A percentile compares a stretch with the other conserved stretches of the same genome.
Evolutionary conservation across 345 rosid species (phyloP).

Genomic region (Salix brachista): DNA sequence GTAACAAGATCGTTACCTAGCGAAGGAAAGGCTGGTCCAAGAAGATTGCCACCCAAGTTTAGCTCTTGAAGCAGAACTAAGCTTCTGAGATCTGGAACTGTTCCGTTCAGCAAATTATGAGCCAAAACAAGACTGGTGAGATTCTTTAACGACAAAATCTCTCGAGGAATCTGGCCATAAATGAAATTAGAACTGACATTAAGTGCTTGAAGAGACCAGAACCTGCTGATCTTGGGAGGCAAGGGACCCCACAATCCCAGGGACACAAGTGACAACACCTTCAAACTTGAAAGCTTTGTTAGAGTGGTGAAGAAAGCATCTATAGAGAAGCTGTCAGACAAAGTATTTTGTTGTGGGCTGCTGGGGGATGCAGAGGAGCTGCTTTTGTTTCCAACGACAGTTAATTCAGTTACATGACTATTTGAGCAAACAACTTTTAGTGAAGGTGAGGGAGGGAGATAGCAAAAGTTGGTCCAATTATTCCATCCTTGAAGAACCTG

Average conservation of each 20-base stretch:
- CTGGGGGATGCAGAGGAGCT: constrained; percentile 21
- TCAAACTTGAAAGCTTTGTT: constrained; percentile 58
- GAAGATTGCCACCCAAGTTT: constrained; percentile 49
- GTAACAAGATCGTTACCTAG: constrained; percentile 40
- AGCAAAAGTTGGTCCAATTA: constrained; percentile 70
- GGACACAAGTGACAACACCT: constrained; percentile 58
- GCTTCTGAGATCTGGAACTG: constrained; percentile 53
- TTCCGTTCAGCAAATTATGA: constrained; percentile 59
- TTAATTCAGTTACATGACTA: constrained; percentile 49
- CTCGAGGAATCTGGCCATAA: constrained; percentile 50
- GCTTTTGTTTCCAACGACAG: constrained; percentile 59
- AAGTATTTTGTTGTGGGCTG: constrained; percentile 16
- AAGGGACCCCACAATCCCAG: constrained; percentile 77
- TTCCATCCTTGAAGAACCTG: constrained; percentile 65
- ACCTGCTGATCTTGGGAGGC: constrained; percentile 50
- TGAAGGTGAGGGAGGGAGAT: constrained; percentile 55
- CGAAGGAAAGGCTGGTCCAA: constrained; percentile 66
- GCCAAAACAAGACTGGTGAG: constrained; percentile 57
- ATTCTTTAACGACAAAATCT: constrained; percentile 43
- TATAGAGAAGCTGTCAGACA: constrained; percentile 50
- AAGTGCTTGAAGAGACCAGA: constrained; percentile 48
- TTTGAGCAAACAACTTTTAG: constrained; percentile 54
- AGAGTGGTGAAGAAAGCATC: constrained; percentile 67
- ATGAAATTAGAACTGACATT: constrained; percentile 77
- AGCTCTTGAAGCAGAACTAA: constrained; percentile 47